Percentiles rank a stretch among this genome's conserved stretches.
These are phyloP conservation scores for Fomitopsis schrenkii DNA, from an alignment of 1,284 basidiomycete species.

Conservation along the genomic window DNA sequence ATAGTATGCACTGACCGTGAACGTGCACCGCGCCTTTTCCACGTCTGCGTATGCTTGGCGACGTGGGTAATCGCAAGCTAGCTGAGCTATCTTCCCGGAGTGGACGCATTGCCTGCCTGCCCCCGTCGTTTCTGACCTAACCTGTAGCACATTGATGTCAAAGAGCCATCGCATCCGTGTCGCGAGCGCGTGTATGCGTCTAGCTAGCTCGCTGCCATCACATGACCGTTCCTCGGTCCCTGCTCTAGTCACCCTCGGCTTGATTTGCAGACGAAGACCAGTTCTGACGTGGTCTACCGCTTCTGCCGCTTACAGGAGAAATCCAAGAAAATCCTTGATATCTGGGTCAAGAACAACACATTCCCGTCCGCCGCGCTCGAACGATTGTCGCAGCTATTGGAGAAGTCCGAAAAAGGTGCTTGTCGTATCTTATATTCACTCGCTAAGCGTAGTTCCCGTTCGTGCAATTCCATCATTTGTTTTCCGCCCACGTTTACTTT, in stretches of 20 bases:
- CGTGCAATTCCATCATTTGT: slow-evolving; percentile 51
- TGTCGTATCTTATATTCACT: slow-evolving; percentile 62
- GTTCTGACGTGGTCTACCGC: slow-evolving; percentile 36
- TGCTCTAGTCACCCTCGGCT: background rate
- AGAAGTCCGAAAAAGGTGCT: slow-evolving; percentile 73
- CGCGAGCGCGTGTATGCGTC: slow-evolving; percentile 1
- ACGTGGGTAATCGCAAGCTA: background rate
- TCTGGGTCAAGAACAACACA: slow-evolving; percentile 86
- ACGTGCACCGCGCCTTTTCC: background rate
- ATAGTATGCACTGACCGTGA: background rate
- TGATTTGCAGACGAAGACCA: slow-evolving; percentile 7
- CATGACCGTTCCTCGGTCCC: slow-evolving; percentile 15
- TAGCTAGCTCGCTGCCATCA: slow-evolving; percentile 9
- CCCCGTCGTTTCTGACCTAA: background rate
- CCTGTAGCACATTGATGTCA: background rate
- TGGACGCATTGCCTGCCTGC: background rate
- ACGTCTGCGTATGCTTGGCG: background rate
- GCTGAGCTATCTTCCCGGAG: background rate
- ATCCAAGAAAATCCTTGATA: slow-evolving; percentile 90
- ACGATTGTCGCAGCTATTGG: slow-evolving; percentile 62
- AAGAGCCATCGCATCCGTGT: background rate
- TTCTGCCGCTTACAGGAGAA: slow-evolving; percentile 71
- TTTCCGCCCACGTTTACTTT: slow-evolving; percentile 31
- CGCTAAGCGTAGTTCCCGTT: slow-evolving; percentile 72
- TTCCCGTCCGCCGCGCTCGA: slow-evolving; percentile 72